Percentiles rank a stretch among this genome's conserved stretches.
These are phyloP conservation scores for Wolfiporia cocos DNA, from an alignment of 1,284 basidiomycete genomes.

Conservation along the genomic window DNA sequence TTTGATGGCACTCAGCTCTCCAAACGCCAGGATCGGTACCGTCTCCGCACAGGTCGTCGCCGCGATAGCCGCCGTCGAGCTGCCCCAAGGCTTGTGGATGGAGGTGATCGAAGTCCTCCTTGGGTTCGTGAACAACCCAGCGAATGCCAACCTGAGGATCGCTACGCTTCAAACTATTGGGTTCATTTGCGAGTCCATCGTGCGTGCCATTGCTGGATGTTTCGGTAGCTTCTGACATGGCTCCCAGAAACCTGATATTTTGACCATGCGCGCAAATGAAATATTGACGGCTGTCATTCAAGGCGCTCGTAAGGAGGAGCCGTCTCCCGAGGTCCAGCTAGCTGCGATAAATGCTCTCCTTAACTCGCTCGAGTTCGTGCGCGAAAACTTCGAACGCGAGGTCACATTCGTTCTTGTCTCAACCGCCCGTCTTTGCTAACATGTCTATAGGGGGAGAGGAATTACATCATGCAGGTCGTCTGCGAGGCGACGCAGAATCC, in stretches of 20 bases:
- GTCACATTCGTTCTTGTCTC: constrained; percentile 32
- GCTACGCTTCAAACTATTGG: constrained; percentile 94
- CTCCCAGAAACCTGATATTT: constrained; percentile 83
- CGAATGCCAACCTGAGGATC: constrained; percentile 78
- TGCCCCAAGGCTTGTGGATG: constrained; percentile 85
- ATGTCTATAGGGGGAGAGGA: constrained; percentile 80
- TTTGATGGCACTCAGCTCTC: constrained; percentile 78
- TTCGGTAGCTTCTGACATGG: constrained; percentile 11
- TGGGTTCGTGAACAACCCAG: constrained; percentile 77
- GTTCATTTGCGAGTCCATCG: constrained; percentile 95
- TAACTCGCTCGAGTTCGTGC: constrained; percentile 97
- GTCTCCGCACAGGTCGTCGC: constrained; percentile 93
- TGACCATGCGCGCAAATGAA: constrained; percentile 90
- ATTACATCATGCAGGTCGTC: constrained; percentile 99
- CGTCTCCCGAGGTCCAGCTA: constrained; percentile 90
- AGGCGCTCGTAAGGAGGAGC: constrained; percentile 94
- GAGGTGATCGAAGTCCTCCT: constrained; percentile 88
- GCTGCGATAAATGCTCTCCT: constrained; percentile 91
- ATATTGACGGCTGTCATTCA: constrained; percentile 98
- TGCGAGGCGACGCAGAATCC: constrained; percentile 95
- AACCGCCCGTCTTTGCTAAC: constrained; percentile 1
- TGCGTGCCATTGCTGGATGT: too few species aligned
- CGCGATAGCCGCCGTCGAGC: constrained; percentile 90
- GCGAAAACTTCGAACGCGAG: constrained; percentile 97
- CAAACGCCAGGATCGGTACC: constrained; percentile 69